phyloP scores from a whole-genome alignment of 2,329 filamentous ascomycete genomes.

The Colletotrichum tropicale region DNA sequence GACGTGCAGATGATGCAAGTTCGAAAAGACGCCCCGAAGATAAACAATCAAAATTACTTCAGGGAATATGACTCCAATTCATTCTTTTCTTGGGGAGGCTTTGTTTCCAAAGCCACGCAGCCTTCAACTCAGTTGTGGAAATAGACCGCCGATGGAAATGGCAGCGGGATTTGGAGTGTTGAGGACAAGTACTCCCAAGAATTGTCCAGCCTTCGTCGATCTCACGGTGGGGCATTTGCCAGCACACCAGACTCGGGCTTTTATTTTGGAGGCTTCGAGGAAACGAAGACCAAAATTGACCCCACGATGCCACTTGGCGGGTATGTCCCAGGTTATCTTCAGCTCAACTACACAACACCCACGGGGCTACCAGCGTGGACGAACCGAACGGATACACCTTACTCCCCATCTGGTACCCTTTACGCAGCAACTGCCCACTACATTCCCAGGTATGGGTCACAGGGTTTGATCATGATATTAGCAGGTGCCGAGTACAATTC shows the following conservation, averaged over 20 bases:
- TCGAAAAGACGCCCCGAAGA: background rate
- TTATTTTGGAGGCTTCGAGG: background rate
- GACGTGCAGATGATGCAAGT: background rate
- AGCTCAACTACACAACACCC: background rate
- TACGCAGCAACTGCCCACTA: background rate
- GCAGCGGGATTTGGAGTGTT: background rate
- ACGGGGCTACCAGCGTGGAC: background rate
- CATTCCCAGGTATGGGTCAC: background rate
- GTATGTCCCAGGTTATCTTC: background rate
- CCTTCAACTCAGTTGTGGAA: background rate
- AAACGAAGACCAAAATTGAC: background rate
- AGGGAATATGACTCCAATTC: background rate
- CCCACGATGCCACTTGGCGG: background rate
- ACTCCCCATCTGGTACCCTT: background rate
- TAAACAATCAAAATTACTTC: background rate
- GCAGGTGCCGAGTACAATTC: background rate
- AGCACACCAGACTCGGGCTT: background rate
- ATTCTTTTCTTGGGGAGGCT: conserved; percentile 5
- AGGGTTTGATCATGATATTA: conserved; percentile 3
- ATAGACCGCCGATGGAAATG: background rate
- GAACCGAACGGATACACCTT: background rate
- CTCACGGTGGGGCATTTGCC: background rate
- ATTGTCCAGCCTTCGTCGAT: background rate
- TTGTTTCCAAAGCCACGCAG: background rate
- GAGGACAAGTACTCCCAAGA: background rate